Conservation (phyloP, 2,329 filamentous ascomycete species). For the Grosmannia penicillata region DNA sequence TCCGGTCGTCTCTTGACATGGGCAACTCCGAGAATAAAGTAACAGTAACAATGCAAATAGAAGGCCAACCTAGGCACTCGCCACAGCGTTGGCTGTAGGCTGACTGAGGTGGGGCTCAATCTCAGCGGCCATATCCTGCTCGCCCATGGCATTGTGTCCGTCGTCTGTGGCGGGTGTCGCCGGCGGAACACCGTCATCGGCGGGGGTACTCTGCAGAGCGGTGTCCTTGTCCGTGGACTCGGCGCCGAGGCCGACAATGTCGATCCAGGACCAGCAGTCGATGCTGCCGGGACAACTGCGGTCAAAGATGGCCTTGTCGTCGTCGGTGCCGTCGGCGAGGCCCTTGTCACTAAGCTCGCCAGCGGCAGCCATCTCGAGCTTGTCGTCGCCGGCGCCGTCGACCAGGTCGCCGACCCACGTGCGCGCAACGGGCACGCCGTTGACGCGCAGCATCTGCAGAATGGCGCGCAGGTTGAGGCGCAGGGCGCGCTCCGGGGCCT, state of each 20-base stretch:
- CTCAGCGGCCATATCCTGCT: too few species aligned
- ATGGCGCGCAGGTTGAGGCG: conserved; percentile 44
- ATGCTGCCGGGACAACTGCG: conserved; percentile 22
- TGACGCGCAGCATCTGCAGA: conserved; percentile 38
- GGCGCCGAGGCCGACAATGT: conserved; percentile 33
- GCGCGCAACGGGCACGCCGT: conserved; percentile 30
- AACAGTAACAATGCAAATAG: too few species aligned
- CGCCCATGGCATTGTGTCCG: too few species aligned
- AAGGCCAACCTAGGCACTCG: too few species aligned
- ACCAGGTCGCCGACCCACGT: conserved; percentile 34
- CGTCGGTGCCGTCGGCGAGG: conserved; percentile 22
- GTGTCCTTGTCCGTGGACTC: conserved; percentile 9
- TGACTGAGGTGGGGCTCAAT: too few species aligned
- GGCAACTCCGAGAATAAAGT: too few species aligned
- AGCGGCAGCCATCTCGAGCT: conserved; percentile 14
- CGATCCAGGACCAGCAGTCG: conserved; percentile 36
- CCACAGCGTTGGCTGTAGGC: too few species aligned
- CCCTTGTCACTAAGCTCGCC: conserved; percentile 10
- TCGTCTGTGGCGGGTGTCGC: too few species aligned
- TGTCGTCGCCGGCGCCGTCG: conserved; percentile 27
- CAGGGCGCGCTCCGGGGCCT: conserved; percentile 42
- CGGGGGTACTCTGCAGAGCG: conserved; percentile 7
- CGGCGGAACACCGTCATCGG: too few species aligned
- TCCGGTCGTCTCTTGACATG: too few species aligned
- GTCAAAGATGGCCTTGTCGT: conserved; percentile 38